phyloP scores from a whole-genome alignment of 192 early-diverging fungal genomes.

The Diversispora epigaea region DNA sequence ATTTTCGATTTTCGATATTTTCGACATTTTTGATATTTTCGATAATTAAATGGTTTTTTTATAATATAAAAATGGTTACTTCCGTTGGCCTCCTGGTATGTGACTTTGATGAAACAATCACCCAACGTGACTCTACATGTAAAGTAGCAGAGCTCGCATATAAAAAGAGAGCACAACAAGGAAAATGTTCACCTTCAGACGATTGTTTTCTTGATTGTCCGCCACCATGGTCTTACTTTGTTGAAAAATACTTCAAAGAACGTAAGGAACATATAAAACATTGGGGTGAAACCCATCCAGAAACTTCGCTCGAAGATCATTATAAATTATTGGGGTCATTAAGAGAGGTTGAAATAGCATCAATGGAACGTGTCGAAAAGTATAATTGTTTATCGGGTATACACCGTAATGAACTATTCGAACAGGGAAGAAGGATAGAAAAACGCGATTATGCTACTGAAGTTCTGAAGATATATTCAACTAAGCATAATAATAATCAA shows the following conservation, averaged over 20 bases:
- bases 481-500: neutral
- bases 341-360: conserved; percentile 12
- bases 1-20: too few species aligned
- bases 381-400: conserved; percentile 14
- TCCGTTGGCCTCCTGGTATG: conserved; percentile 16
- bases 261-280: conserved; percentile 12
- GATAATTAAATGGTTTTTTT: too few species aligned
- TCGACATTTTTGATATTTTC: too few species aligned
- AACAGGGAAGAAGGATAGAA: neutral
- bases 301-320: conserved; percentile 11
- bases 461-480: neutral
- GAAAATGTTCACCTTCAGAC: neutral
- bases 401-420: neutral
- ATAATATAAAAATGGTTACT: too few species aligned
- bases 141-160: conserved; percentile 24
- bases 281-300: conserved; percentile 6
- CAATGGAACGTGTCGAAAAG: conserved; percentile 22
- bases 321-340: conserved; percentile 17
- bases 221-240: conserved; percentile 31
- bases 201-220: conserved; percentile 2
- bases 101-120: conserved; percentile 35
- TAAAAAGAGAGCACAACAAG: conserved; percentile 18
- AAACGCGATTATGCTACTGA: neutral
- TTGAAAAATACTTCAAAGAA: conserved; percentile 26
- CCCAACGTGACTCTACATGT: conserved; percentile 18